Evolutionary conservation across 2,329 filamentous ascomycete species (phyloP), one percentile per base, ranked within the genome.

Genomic region (Apiospora sp.): DNA sequence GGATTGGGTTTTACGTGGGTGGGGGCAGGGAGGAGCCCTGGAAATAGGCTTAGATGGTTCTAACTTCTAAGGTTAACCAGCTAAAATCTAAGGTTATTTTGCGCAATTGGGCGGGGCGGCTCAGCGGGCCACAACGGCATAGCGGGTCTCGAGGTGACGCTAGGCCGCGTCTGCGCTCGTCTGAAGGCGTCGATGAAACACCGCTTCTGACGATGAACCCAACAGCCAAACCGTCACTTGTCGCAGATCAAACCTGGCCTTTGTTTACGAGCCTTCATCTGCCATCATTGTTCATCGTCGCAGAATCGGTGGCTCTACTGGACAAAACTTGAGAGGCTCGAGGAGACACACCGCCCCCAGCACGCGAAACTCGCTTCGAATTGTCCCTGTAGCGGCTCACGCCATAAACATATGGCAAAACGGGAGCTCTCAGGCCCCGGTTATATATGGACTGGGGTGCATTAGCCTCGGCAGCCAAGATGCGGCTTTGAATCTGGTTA

Each of bases 151-250:
- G 6, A 30, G 27, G 6, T 4, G 27, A 58, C 51, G 51, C 51
- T 58, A 34, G 51, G 27, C 54, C 54, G 4, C 51, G 16, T 34
- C 19, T 12, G 30, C 30, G 8, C 34, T 64, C 58, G 58, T 64
- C 58, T 64, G 58, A 64, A 64, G 58, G 58, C 22, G 58, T 41
- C 58, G 58, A 64, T 64, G 58, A 64, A 64, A 64, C 58, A 10
- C 58, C 8, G 30, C 58, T 41, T 64, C 58, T 24, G 58, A 64
- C 58, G 58, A 64, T 24, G 34, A 64, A 64, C 58, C 58, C 58
- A 41, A 64, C 58, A n/a, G 58, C 58, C 58, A 64, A 64, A 41
- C 58, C 58, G 34, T 64, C 58, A 64, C 8, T 41, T 64, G 58
- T 64, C 34, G 58, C 58, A 41, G 58, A 64, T 64, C 58, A 64